Percentiles rank a stretch among this genome's conserved stretches.
Conservation (phyloP, 2,329 filamentous ascomycete genomes). For the Trichoderma sp. region DNA sequence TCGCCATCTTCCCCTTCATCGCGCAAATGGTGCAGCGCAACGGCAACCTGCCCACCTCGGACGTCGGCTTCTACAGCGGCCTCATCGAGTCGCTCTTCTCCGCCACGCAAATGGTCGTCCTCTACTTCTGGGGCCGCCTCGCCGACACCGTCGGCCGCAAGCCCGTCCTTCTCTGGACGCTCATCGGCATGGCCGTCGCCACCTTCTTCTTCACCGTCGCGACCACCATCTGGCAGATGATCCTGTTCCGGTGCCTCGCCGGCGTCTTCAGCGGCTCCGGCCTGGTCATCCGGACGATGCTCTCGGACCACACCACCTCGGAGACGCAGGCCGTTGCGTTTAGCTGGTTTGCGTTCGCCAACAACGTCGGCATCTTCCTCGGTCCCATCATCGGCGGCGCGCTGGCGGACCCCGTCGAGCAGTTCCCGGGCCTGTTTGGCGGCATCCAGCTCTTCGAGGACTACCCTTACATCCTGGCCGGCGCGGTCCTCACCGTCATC, state of each 20-base stretch:
- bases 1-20: slow-evolving; percentile 79
- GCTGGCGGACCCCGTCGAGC: slow-evolving; percentile 66
- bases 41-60: slow-evolving; percentile 61
- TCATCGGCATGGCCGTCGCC: slow-evolving; percentile 63
- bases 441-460: slow-evolving; percentile 48
- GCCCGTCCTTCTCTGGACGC: slow-evolving; percentile 68
- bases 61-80: slow-evolving; percentile 79
- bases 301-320: slow-evolving; percentile 70
- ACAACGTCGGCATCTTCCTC: slow-evolving; percentile 73
- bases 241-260: slow-evolving; percentile 69
- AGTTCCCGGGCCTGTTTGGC: slow-evolving; percentile 61
- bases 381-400: slow-evolving; percentile 71
- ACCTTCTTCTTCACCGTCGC: slow-evolving; percentile 71
- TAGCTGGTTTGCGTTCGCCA: slow-evolving; percentile 74
- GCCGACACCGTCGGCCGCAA: slow-evolving; percentile 70
- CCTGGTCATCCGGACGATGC: slow-evolving; percentile 75
- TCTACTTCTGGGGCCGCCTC: slow-evolving; percentile 70
- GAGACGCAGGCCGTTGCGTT: slow-evolving; percentile 74
- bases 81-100: slow-evolving; percentile 76
- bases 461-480: slow-evolving; percentile 59
- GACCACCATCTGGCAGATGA: slow-evolving; percentile 70
- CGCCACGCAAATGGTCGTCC: slow-evolving; percentile 73
- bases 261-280: slow-evolving; percentile 75
- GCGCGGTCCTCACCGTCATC: slow-evolving; percentile 59
- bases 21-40: slow-evolving; percentile 74